Evolutionary conservation across 441 rosid genomes (phyloP).

Genomic region (Gossypium schwendimanii): DNA sequence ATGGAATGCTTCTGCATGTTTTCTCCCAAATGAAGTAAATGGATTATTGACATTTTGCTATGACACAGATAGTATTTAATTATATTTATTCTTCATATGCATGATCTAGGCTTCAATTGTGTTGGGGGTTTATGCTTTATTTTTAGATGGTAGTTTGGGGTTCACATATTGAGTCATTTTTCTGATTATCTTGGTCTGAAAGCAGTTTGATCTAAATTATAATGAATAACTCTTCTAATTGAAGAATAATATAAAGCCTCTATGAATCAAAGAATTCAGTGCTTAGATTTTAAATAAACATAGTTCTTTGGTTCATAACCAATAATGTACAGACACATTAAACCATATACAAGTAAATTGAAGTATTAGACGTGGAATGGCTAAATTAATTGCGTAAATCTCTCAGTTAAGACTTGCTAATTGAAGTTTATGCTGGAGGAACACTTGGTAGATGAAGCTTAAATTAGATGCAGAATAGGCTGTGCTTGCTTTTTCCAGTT

Average conservation of each 20-base stretch:
- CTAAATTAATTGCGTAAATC: background rate
- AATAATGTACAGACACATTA: background rate
- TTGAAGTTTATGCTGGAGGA: background rate
- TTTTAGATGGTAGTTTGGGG: background rate
- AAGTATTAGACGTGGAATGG: background rate
- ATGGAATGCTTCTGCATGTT: constrained; percentile 4
- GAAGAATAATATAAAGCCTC: background rate
- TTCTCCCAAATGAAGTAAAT: constrained; percentile 8
- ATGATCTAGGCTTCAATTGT: background rate
- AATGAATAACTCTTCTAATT: background rate
- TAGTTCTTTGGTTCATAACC: background rate
- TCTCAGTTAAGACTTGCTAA: background rate
- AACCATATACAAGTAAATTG: background rate
- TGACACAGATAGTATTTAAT: background rate
- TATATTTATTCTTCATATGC: background rate
- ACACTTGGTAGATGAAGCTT: background rate
- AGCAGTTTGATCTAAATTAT: background rate
- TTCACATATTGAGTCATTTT: background rate
- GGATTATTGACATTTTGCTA: background rate
- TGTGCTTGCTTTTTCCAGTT: background rate
- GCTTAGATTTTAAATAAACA: background rate
- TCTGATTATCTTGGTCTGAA: background rate
- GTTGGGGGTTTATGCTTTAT: background rate
- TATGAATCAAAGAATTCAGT: background rate
- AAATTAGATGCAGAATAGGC: background rate